Percentiles rank a stretch among this genome's conserved stretches.
phyloP scores from a whole-genome alignment of 345 rosid species.

The Corchorus olitorius region DNA sequence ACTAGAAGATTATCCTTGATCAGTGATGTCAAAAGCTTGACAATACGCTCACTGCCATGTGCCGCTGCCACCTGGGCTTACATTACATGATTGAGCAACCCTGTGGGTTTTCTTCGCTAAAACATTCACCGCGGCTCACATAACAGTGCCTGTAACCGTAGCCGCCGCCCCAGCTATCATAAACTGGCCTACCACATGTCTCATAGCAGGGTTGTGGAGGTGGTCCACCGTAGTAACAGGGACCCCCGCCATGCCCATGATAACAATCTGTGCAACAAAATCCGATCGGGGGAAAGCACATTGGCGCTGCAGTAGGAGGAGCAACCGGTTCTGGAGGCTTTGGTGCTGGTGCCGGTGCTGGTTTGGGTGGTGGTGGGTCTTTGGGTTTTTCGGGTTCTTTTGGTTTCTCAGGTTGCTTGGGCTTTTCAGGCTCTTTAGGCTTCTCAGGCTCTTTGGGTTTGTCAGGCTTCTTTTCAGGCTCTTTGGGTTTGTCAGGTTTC shows the following conservation, averaged over 20 bases:
- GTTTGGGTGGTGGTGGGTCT: not conserved
- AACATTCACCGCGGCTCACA: constrained; percentile 41
- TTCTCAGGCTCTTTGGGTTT: constrained; percentile 1
- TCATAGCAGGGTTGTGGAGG: constrained; percentile 1
- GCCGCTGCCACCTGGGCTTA: not conserved
- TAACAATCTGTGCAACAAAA: not conserved
- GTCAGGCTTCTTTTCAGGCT: not conserved
- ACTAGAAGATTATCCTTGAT: not conserved
- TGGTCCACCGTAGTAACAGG: constrained; percentile 12
- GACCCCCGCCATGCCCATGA: not conserved
- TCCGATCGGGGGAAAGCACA: not conserved
- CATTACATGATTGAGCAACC: constrained; percentile 53
- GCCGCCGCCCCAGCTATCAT: constrained; percentile 58
- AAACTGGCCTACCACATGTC: constrained; percentile 40
- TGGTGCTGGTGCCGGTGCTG: too few relatives aligned
- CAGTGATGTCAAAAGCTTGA: not conserved
- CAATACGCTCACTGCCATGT: not conserved
- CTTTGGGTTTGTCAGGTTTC: constrained; percentile 1
- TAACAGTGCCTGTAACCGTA: constrained; percentile 29
- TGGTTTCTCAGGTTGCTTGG: constrained; percentile 10
- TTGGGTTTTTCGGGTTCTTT: not conserved
- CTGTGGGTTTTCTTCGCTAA: constrained; percentile 51
- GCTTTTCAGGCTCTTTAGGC: constrained; percentile 24
- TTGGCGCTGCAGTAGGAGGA: not conserved
- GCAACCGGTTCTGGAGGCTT: not conserved